Conservation (phyloP, 78 protist species). For the Polysphondylium violaceum region DNA sequence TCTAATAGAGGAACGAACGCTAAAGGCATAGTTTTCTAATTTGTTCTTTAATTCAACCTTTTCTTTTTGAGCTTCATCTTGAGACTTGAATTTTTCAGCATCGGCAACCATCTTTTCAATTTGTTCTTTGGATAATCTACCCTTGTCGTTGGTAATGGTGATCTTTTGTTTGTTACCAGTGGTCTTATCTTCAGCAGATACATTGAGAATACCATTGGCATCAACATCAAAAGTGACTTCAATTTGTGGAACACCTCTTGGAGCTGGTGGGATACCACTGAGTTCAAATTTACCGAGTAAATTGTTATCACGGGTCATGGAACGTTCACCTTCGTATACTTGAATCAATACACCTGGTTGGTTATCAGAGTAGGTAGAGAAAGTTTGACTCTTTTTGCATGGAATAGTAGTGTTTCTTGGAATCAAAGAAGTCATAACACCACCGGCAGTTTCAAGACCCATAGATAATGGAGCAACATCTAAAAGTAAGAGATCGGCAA, state of each 20-base stretch:
- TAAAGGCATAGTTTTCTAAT: slow-evolving; percentile 93
- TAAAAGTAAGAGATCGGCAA: slow-evolving; percentile 88
- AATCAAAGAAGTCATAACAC: slow-evolving; percentile 95
- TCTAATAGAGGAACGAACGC: slow-evolving; percentile 56
- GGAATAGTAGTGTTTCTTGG: slow-evolving; percentile 96
- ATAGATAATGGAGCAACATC: slow-evolving; percentile 98
- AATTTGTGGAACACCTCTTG: slow-evolving; percentile 94
- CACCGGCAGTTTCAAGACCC: slow-evolving; percentile 98
- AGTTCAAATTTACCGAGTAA: slow-evolving; percentile 91
- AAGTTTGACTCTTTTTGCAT: slow-evolving; percentile 90
- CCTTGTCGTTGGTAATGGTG: slow-evolving; percentile 87
- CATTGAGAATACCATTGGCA: slow-evolving; percentile 95
- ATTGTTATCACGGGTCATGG: slow-evolving; percentile 91
- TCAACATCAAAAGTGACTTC: slow-evolving; percentile 94
- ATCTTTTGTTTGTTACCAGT: slow-evolving; percentile 89
- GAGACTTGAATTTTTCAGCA: slow-evolving; percentile 94
- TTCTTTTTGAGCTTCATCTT: slow-evolving; percentile 89
- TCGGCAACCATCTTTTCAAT: slow-evolving; percentile 96
- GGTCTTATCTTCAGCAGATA: slow-evolving; percentile 96
- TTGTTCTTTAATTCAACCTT: slow-evolving; percentile 90
- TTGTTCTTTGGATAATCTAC: slow-evolving; percentile 92
- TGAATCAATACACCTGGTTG: slow-evolving; percentile 87
- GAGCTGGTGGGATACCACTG: slow-evolving; percentile 93
- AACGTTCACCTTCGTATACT: slow-evolving; percentile 95
- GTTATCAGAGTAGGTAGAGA: slow-evolving; percentile 95